phyloP scores from a whole-genome alignment of 73 alveolate species.

The Paramecium bursaria region DNA sequence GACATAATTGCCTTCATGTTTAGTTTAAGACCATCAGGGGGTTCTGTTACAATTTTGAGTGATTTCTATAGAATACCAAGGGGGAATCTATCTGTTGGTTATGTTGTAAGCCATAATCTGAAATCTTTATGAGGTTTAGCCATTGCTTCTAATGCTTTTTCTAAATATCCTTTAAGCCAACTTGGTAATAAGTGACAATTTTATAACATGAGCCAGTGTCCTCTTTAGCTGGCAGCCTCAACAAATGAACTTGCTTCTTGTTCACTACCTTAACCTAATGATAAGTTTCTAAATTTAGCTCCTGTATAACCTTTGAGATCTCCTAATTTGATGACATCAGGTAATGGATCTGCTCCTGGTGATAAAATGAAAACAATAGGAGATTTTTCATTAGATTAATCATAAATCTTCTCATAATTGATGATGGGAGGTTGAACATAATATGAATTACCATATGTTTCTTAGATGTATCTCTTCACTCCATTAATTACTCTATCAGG shows the following conservation, averaged over 20 bases:
- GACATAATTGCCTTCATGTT: conserved; percentile 89
- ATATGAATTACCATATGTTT: conserved; percentile 73
- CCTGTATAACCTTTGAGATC: conserved; percentile 95
- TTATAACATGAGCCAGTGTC: conserved; percentile 99
- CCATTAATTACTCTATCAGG: conserved; percentile 95
- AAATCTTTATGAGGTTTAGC: conserved; percentile 94
- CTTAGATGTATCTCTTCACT: conserved; percentile 75
- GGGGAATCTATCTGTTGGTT: conserved; percentile 99
- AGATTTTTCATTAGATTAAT: conserved; percentile 92
- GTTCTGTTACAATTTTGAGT: conserved; percentile 96
- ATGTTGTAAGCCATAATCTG: conserved; percentile 99
- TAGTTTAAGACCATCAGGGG: conserved; percentile 97
- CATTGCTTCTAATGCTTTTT: conserved; percentile 93
- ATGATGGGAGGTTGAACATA: conserved; percentile 86
- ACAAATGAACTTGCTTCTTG: conserved; percentile 87
- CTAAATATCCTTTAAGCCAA: conserved; percentile 99
- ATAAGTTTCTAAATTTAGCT: conserved; percentile 90
- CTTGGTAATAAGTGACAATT: conserved; percentile 98
- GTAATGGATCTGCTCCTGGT: conserved; percentile 98
- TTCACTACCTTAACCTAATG: conserved; percentile 98
- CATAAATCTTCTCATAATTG: conserved; percentile 94
- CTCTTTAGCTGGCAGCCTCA: conserved; percentile 79
- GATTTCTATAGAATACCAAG: conserved; percentile 97
- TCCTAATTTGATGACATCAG: conserved; percentile 97
- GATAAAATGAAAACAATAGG: conserved; percentile 98